A percentile compares a stretch with the other conserved stretches of the same genome.
Evolutionary conservation across 371 early-diverging fungal genomes (phyloP).

Genomic region (Mucor velutinosus): DNA sequence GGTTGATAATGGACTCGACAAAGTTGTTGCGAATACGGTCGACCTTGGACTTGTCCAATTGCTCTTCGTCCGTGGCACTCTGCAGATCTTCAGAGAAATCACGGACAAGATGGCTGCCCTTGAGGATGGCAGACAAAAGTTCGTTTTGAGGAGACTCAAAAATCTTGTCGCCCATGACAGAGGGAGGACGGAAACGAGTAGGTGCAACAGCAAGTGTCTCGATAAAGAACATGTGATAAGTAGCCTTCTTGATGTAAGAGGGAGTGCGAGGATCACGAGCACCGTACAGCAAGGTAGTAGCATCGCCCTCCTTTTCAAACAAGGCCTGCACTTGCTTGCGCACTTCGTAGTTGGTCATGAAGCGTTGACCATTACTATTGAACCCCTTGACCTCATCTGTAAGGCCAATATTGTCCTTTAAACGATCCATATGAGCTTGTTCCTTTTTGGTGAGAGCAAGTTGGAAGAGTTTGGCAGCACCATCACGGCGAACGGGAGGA

Average conservation of each 20-base stretch:
- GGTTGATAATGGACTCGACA: conserved; percentile 77
- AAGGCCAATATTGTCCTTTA: conserved; percentile 22
- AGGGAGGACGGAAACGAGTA: conserved; percentile 95
- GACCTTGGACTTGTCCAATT: conserved; percentile 36
- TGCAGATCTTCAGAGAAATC: conserved; percentile 54
- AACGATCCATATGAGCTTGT: conserved; percentile 60
- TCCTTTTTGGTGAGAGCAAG: conserved; percentile 75
- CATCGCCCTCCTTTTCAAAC: conserved; percentile 74
- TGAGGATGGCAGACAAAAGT: conserved; percentile 83
- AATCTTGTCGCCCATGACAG: conserved; percentile 84
- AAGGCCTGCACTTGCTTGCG: conserved; percentile 75
- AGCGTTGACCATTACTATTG: conserved; percentile 49
- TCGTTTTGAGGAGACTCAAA: conserved; percentile 96
- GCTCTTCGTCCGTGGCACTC: conserved; percentile 38
- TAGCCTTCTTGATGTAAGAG: conserved; percentile 38
- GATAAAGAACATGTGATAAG: conserved; percentile 93
- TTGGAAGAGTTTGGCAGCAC: conserved; percentile 87
- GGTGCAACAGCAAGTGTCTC: conserved; percentile 95
- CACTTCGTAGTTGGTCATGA: conserved; percentile 81
- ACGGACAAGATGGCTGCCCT: conserved; percentile 73
- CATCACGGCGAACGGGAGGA: conserved; percentile 85
- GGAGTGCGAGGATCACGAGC: conserved; percentile 62
- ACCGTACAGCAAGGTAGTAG: conserved; percentile 82
- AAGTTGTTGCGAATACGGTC: conserved; percentile 53
- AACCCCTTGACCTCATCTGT: conserved; percentile 35